phyloP scores from a whole-genome alignment of 148 eudicot genomes.

The Rhododendron griersonianum region DNA sequence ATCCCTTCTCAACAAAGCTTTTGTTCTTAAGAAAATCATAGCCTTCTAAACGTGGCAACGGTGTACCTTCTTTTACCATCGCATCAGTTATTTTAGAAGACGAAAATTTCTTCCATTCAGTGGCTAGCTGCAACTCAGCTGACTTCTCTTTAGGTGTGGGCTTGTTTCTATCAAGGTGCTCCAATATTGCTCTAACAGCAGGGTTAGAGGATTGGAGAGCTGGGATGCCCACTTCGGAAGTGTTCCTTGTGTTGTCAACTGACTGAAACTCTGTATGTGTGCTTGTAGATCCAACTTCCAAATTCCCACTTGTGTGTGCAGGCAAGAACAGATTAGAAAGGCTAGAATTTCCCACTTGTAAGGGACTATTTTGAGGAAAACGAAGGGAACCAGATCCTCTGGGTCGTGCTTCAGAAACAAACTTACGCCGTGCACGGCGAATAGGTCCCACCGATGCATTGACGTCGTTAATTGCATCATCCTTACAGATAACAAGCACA shows the following conservation, averaged over 20 bases:
- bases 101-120: conserved; percentile 45
- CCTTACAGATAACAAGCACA: conserved; percentile 30
- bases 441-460: conserved; percentile 78
- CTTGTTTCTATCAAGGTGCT: conserved; percentile 60
- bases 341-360: conserved; percentile 15
- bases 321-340: conserved; percentile 28
- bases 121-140: conserved; percentile 61
- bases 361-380: conserved; percentile 31
- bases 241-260: conserved; percentile 15
- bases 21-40: conserved; percentile 11
- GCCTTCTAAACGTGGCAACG: conserved; percentile 17
- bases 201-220: conserved; percentile 44
- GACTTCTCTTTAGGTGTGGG: conserved; percentile 61
- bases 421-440: conserved; percentile 53
- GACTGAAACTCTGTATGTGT: conserved; percentile 21
- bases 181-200: conserved; percentile 64
- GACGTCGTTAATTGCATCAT: conserved; percentile 24
- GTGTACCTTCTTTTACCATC: conserved; percentile 14
- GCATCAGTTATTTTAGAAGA: conserved; percentile 22
- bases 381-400: conserved; percentile 39
- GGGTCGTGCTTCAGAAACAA: conserved; percentile 46
- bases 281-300: conserved; percentile 32
- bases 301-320: conserved; percentile 23
- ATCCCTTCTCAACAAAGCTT: neutral
- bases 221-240: conserved; percentile 27